Evolutionary conservation across 805 yeast species (phyloP), one percentile per base, ranked within the genome.

Genomic region (Teunomyces panamensis): DNA sequence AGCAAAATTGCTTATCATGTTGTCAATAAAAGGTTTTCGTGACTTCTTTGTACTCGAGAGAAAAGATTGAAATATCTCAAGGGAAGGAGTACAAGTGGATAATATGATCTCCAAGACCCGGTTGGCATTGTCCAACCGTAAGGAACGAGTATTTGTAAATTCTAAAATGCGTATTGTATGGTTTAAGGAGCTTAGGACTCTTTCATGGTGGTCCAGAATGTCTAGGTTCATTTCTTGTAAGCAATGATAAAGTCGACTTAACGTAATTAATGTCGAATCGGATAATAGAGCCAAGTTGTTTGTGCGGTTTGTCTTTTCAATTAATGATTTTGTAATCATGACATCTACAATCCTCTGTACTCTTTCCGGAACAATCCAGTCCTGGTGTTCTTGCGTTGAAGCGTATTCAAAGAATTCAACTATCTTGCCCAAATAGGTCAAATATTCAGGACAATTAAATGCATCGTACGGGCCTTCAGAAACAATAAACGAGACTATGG

Each of bases 381-480:
- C 41, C 16, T 5, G 14, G 9, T 26, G 41, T 5, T 20, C 30
- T 10, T n/a, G 17, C 11, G n/a, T 26, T n/a, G 16, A 10, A 11
- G 26, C 9, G 11, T 9, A 24, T 37, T n/a, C 27, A 28, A 37
- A 37, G 30, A 11, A 37, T 11, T 11, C 30, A 13, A 17, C 27
- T 24, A 37, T 37, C 26, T n/a, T 37, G 11, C 7, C 20, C 30
- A 37, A 37, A 13, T 37, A 13, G 27, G 11, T 11, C 4, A 16
- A 4, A 9, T 37, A 37, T 8, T 37, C 41, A 6, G 10, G 30
- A 37, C 41, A 37, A 24, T 26, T 37, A 16, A 37, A 37, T 11
- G 41, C 41, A 37, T 37, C 41, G 30, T 37, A 37, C 3, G 41
- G 41, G 7, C 41, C 41, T 24, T 37, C 41, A 10, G 27, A 24